These are phyloP conservation scores for Blastomyces parvus DNA, from an alignment of 2,329 filamentous ascomycete genomes.

Conservation along the genomic window DNA sequence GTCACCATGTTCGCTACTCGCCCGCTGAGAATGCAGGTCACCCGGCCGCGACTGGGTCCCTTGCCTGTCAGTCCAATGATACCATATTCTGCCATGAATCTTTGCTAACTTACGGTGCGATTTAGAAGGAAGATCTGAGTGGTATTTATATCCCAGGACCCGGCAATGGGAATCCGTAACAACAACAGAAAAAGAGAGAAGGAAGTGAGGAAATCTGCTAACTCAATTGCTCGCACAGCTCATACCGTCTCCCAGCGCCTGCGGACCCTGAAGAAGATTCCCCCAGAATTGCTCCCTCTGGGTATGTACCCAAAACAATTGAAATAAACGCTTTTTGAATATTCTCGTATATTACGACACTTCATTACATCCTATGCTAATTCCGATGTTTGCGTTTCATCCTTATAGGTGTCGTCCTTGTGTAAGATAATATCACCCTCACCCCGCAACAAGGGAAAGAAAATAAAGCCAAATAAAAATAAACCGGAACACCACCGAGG, in stretches of 20 bases:
- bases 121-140: conserved; percentile 55
- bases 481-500: not conserved
- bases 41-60: conserved; percentile 43
- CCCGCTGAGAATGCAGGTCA: conserved; percentile 53
- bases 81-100: conserved; percentile 14
- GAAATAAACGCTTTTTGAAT: not conserved
- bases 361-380: conserved; percentile 15
- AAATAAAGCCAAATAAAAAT: not conserved
- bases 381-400: conserved; percentile 7
- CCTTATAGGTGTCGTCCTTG: conserved; percentile 69
- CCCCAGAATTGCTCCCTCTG: conserved; percentile 87
- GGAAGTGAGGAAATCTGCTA: not conserved
- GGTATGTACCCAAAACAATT: conserved; percentile 49
- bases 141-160: conserved; percentile 37
- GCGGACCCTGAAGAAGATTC: conserved; percentile 78
- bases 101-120: conserved; percentile 33
- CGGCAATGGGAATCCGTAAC: not conserved
- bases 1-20: conserved; percentile 56
- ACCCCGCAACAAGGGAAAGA: not conserved
- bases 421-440: conserved; percentile 45
- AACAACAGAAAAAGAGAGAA: not conserved
- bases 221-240: conserved; percentile 44
- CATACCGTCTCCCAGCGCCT: conserved; percentile 96
- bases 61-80: conserved; percentile 55
- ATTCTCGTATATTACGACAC: conserved; percentile 15